phyloP scores from a whole-genome alignment of 2,329 filamentous ascomycete genomes.

The Pseudogymnoascus sp. region DNA sequence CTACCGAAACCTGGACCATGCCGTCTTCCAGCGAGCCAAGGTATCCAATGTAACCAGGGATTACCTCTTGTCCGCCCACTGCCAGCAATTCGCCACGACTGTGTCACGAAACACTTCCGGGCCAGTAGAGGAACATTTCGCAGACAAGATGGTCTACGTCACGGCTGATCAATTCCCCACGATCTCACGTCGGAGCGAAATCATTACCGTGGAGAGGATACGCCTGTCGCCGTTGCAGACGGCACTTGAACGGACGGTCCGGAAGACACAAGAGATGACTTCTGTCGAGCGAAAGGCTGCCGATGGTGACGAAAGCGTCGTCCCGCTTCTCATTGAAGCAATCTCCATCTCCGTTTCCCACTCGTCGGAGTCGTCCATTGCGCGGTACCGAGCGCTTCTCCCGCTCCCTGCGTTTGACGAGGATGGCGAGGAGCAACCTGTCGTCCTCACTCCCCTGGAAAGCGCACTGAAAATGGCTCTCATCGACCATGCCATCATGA shows the following conservation, averaged over 20 bases:
- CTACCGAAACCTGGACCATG: conserved; percentile 74
- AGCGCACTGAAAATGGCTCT: conserved; percentile 77
- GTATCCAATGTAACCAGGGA: conserved; percentile 80
- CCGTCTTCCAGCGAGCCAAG: conserved; percentile 80
- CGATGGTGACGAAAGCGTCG: conserved; percentile 64
- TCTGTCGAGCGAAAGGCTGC: conserved; percentile 66
- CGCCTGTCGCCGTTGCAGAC: conserved; percentile 71
- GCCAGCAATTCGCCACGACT: conserved; percentile 72
- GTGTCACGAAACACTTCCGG: conserved; percentile 63
- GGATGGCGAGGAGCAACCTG: conserved; percentile 40
- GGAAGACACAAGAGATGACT: conserved; percentile 82
- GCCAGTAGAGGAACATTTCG: conserved; percentile 63
- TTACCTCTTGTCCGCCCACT: conserved; percentile 71
- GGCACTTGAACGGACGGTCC: conserved; percentile 81
- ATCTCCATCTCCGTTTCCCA: conserved; percentile 71
- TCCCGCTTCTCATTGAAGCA: conserved; percentile 65
- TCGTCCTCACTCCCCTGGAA: conserved; percentile 54
- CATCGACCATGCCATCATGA: conserved; percentile 79
- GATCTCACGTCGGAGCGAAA: conserved; percentile 80
- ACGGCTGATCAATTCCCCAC: conserved; percentile 86
- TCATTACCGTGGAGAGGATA: conserved; percentile 57
- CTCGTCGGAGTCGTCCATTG: conserved; percentile 67
- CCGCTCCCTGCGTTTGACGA: conserved; percentile 39
- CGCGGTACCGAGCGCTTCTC: conserved; percentile 68
- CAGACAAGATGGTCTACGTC: conserved; percentile 78